Percentiles rank a stretch among this genome's conserved stretches.
These are phyloP conservation scores for Microbotryomycetes sp. DNA, from an alignment of 1,284 basidiomycete species.

Conservation along the genomic window DNA sequence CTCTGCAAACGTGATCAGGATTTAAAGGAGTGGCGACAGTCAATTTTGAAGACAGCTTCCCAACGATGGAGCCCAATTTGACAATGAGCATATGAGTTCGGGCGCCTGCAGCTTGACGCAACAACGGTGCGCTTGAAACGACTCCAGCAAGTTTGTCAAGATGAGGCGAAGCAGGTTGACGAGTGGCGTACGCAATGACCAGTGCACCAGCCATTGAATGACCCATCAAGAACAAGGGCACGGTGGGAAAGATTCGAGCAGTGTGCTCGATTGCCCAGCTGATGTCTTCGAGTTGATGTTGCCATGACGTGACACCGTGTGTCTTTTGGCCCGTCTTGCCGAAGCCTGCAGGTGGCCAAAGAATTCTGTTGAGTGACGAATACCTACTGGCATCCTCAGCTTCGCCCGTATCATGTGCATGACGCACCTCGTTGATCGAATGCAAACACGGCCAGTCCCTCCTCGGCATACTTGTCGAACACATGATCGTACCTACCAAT, in stretches of 20 bases:
- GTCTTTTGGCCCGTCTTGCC: conserved; percentile 40
- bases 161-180: conserved; percentile 31
- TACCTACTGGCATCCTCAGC: too few relatives aligned
- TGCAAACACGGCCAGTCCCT: conserved; percentile 43
- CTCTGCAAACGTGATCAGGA: conserved; percentile 34
- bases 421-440: conserved; percentile 42
- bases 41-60: conserved; percentile 18
- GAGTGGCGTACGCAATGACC: conserved; percentile 40
- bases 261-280: conserved; percentile 39
- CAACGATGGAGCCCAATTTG: conserved; percentile 27
- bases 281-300: conserved; percentile 42
- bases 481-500: conserved; percentile 43
- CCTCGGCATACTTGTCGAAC: conserved; percentile 41
- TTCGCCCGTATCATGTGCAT: background rate
- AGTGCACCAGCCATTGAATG: conserved; percentile 46
- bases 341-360: conserved; percentile 38
- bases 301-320: conserved; percentile 43
- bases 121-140: conserved; percentile 40
- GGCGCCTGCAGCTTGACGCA: conserved; percentile 36
- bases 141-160: conserved; percentile 40
- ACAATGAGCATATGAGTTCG: conserved; percentile 20
- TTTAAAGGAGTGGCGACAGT: conserved; percentile 32
- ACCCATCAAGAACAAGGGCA: conserved; percentile 43
- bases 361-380: too few relatives aligned
- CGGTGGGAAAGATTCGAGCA: background rate